These are phyloP conservation scores for Hibiscus trionum DNA, from an alignment of 345 rosid genomes.

Conservation along the genomic window DNA sequence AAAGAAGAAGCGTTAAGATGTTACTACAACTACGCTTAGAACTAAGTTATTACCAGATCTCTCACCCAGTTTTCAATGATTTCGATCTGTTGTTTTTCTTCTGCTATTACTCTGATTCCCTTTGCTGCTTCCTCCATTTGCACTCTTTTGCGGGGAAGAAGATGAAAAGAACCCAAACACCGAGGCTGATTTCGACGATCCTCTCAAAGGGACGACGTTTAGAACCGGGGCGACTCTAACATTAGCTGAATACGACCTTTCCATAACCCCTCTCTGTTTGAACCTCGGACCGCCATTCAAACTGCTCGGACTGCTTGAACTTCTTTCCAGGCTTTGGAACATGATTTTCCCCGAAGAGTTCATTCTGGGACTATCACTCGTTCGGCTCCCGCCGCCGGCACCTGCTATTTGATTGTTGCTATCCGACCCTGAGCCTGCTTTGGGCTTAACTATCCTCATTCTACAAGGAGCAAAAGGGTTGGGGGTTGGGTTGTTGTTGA, in stretches of 20 bases:
- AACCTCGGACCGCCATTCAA: constrained; percentile 79
- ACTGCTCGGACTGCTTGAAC: constrained; percentile 94
- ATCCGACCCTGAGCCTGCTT: constrained; percentile 10
- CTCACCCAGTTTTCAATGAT: background rate
- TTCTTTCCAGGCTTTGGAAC: constrained; percentile 83
- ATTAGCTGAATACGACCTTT: constrained; percentile 84
- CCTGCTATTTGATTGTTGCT: constrained; percentile 15
- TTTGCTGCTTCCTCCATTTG: constrained; percentile 14
- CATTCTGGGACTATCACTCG: constrained; percentile 87
- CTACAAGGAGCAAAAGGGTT: constrained; percentile 50
- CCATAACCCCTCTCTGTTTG: constrained; percentile 69
- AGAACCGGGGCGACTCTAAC: constrained; percentile 63
- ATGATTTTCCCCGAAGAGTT: constrained; percentile 92
- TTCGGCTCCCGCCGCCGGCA: constrained; percentile 10
- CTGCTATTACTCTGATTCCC: constrained; percentile 22
- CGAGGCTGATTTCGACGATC: constrained; percentile 45
- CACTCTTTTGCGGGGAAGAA: constrained; percentile 41
- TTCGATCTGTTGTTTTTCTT: constrained; percentile 23
- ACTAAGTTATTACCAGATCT: background rate
- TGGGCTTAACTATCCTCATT: constrained; percentile 59
- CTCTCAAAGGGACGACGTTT: constrained; percentile 54
- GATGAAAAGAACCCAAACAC: constrained; percentile 49
- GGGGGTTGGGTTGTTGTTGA: constrained; percentile 28
- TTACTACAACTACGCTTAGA: too few relatives aligned
- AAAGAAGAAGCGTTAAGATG: too few relatives aligned